A percentile compares a stretch with the other conserved stretches of the same genome.
phyloP scores from a whole-genome alignment of 192 early-diverging fungal species.

The Piromyces finnis region DNA sequence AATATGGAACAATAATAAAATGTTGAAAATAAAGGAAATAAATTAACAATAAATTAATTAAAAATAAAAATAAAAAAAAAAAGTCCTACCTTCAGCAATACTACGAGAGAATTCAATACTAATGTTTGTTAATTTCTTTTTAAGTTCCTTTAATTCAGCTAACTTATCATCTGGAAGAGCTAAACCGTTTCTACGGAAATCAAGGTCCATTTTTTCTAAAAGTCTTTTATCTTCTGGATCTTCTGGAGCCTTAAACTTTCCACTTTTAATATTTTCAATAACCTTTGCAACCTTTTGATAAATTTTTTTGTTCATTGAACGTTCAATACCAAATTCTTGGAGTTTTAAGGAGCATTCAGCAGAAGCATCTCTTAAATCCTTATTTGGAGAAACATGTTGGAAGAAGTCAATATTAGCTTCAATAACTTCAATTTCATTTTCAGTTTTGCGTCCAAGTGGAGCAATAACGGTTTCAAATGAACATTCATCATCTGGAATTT shows the following conservation, averaged over 20 bases:
- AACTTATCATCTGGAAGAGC: slow-evolving; percentile 39
- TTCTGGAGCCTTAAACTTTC: slow-evolving; percentile 1
- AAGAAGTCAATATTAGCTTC: slow-evolving; percentile 4
- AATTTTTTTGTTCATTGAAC: slow-evolving; percentile 16
- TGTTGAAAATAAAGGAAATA: slow-evolving; percentile 6
- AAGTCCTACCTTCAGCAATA: slow-evolving; percentile 43
- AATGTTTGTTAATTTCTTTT: slow-evolving; percentile 47
- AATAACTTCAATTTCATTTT: not conserved
- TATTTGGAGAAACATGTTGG: slow-evolving; percentile 13
- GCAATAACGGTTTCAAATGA: not conserved
- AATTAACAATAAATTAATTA: slow-evolving; percentile 9
- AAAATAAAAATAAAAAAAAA: not conserved
- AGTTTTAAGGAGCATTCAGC: slow-evolving; percentile 8
- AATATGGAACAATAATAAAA: too few relatives aligned
- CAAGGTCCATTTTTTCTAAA: slow-evolving; percentile 40
- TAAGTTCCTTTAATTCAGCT: slow-evolving; percentile 35
- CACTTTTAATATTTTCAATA: slow-evolving; percentile 6
- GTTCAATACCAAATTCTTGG: slow-evolving; percentile 15
- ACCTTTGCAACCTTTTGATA: slow-evolving; percentile 9
- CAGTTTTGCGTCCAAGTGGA: not conserved
- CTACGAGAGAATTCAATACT: slow-evolving; percentile 54
- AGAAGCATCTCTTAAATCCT: slow-evolving; percentile 14
- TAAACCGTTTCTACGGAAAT: slow-evolving; percentile 54
- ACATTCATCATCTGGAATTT: not conserved
- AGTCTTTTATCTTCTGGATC: slow-evolving; percentile 48